Evolutionary conservation across 192 early-diverging fungal genomes (phyloP), one percentile per base, ranked within the genome.

Genomic region (Coemansia furcata): DNA sequence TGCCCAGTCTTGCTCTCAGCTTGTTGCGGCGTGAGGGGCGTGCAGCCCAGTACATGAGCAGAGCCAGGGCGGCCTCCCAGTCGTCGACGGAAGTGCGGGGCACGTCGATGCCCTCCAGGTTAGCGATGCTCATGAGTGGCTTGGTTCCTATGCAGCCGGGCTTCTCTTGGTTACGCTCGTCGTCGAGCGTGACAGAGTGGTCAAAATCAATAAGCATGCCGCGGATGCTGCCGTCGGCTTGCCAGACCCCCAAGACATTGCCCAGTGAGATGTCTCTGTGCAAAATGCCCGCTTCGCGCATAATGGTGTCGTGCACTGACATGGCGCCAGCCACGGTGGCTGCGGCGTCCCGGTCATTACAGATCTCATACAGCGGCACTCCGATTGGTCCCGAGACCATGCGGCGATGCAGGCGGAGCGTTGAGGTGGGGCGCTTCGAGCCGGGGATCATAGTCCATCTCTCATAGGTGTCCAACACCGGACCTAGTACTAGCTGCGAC

Each of bases 191-290:
- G 19, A 73, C 57, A 14, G 70, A 73, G 52, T 76, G 69, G 59
- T 81, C 79, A 66, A 72, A 81, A 58, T 81, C 79, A 1, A 81
- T 76, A 36, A 81, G 65, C 74, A 81, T 72, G 15, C 79, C 78
- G n/a, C 73, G 66, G 55, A 76, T 39, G 3, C 32, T 26, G 36
- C 70, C 60, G 23, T 29, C 17, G 3, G 73, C 12, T 26, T n/a
- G 8, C 39, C 70, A 70, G 44, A 76, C 72, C 3, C 68, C 74
- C 70, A 81, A 60, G 30, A 81, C 58, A 68, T 81, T 81, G 71
- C 76, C 76, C 23, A 76, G 64, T 60, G 79, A 81, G 6, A 81
- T 66, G 71, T 81, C 79, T 52, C 79, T 69, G 43, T 81, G 79
- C 71, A 81, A 58, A 1, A 76, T 32, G n/a, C 61, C 59, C 43